Evolutionary conservation across 495 filamentous ascomycete species (phyloP).

Genomic region (Glonium stellatum): DNA sequence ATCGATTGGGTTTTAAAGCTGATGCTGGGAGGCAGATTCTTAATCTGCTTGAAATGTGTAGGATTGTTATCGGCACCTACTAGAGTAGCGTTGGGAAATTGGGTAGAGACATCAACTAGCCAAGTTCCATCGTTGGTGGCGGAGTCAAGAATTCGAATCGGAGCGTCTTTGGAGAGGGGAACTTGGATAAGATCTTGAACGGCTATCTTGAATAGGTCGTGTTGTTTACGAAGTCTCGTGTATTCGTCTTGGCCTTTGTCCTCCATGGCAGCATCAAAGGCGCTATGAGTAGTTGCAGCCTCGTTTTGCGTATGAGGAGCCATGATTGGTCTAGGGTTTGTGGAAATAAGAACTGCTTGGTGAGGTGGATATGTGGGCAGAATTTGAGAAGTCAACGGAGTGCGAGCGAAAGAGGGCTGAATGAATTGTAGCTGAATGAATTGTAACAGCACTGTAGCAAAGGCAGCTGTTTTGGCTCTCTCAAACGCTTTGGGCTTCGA

Average conservation of each 20-base stretch:
- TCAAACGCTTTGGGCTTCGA: neutral
- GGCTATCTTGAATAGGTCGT: conserved; percentile 10
- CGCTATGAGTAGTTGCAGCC: neutral
- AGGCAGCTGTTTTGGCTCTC: neutral
- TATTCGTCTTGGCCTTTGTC: conserved; percentile 6
- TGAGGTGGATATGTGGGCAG: neutral
- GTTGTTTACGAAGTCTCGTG: conserved; percentile 4
- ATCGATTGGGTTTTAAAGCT: conserved; percentile 7
- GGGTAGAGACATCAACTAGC: conserved; percentile 5
- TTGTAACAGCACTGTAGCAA: neutral
- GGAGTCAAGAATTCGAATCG: conserved; percentile 13
- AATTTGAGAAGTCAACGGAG: neutral
- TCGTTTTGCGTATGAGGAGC: neutral
- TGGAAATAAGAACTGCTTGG: neutral
- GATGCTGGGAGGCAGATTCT: conserved; percentile 6
- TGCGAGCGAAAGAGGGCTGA: neutral
- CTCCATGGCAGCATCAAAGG: neutral
- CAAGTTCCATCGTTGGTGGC: conserved; percentile 14
- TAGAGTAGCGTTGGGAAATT: conserved; percentile 14
- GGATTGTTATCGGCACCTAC: conserved; percentile 10
- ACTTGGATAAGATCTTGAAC: conserved; percentile 5
- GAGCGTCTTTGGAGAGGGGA: conserved; percentile 1
- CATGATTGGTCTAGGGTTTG: neutral
- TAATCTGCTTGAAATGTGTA: conserved; percentile 4
- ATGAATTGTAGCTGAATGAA: neutral